Conservation (phyloP, 164 flowering plant species). For the Umbellularia californica region DNA sequence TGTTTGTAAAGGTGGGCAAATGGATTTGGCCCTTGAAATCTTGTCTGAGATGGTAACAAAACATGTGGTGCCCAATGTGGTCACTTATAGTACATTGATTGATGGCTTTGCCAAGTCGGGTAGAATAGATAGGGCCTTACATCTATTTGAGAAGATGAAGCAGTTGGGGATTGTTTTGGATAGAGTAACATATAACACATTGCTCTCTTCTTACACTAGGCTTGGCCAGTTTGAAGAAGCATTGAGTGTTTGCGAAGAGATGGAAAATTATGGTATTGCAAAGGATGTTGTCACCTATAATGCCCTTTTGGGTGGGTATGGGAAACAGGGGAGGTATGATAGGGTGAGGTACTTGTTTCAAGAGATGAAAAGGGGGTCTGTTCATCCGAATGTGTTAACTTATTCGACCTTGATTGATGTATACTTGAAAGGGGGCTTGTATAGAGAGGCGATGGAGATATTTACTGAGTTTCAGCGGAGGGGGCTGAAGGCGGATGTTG, state of each 20-base stretch:
- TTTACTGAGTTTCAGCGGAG: constrained; percentile 71
- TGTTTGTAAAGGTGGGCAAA: constrained; percentile 81
- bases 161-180: constrained; percentile 59
- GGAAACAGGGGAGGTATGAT: constrained; percentile 74
- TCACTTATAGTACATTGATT: constrained; percentile 88
- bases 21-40: constrained; percentile 75
- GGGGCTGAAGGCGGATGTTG: constrained; percentile 95
- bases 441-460: constrained; percentile 74
- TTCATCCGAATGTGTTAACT: constrained; percentile 74
- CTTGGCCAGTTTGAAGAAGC: constrained; percentile 88
- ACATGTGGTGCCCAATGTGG: constrained; percentile 75
- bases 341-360: constrained; percentile 55
- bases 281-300: constrained; percentile 93
- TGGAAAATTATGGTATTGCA: constrained; percentile 70
- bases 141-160: constrained; percentile 76
- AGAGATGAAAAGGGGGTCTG: constrained; percentile 57
- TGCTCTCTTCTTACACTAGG: constrained; percentile 74
- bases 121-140: constrained; percentile 71
- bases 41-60: constrained; percentile 77
- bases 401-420: constrained; percentile 86
- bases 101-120: constrained; percentile 92
- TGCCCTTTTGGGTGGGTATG: constrained; percentile 86
- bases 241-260: constrained; percentile 63
- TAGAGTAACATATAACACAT: constrained; percentile 78
- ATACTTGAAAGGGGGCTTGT: constrained; percentile 78